Evolutionary conservation across 306 rosid genomes (phyloP), one percentile per base, ranked within the genome.

Genomic region (Prunus persica): DNA sequence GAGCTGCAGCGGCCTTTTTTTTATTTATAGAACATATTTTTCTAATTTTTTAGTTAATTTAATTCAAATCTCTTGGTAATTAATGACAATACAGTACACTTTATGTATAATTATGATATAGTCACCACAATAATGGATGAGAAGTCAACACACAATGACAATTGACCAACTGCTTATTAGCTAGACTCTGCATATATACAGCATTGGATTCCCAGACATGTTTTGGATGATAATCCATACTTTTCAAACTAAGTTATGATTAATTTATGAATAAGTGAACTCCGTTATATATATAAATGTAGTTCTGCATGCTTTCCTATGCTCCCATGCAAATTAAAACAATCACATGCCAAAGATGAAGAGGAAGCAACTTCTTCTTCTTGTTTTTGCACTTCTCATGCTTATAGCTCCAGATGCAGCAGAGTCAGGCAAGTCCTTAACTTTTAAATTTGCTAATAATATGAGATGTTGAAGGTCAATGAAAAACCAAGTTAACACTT

Each of bases 171-270:
- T 43, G 56, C 73, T 70, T 18, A 50, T 60, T 15, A 51, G 5
- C 66, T 65, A 1, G 45, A n/a, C 43, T 46, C 32, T 28, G 34
- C 38, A 13, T 38, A 9, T 11, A n/a, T 32, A 2, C 41, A 34
- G 65, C 85, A 82, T 82, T 72, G 85, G 85, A 82, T 77, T 77
- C 85, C 82, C 76, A 61, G 71, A 32, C 75, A 57, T 10, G 61
- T 81, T 56, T 71, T 57, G 47, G 41, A 56, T 55, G 74, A 11
- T 45, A 56, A 62, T 27, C 55, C 74, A 55, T 56, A 32, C 19
- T 41, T 76, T 76, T 81, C 78, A 81, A 81, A 72, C 67, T 18
- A 4, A n/a, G 41, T 27, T 30, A 81, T 81, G 50, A 76, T 76
- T 32, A 81, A 24, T 38, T 38, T 38, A 6, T 9, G 3, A 6